phyloP scores from a whole-genome alignment of 2,329 filamentous ascomycete species.

The Phoma sp. region DNA sequence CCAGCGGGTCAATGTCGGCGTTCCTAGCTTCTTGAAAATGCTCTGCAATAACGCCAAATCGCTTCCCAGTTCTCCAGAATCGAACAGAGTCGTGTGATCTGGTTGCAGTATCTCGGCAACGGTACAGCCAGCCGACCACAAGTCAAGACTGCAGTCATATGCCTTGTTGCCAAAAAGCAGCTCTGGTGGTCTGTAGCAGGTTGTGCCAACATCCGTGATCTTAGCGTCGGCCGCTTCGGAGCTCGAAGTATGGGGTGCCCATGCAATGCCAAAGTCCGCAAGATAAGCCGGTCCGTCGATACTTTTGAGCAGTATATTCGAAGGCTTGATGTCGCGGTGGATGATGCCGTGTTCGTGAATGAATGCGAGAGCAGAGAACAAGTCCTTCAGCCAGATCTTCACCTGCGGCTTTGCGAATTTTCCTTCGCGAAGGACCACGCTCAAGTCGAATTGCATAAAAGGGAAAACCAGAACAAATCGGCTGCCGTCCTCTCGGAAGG shows the following conservation, averaged over 20 bases:
- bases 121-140: slow-evolving; percentile 89
- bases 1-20: slow-evolving; percentile 81
- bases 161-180: slow-evolving; percentile 81
- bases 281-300: slow-evolving; percentile 76
- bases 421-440: slow-evolving; percentile 66
- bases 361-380: slow-evolving; percentile 74
- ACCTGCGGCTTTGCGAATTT: slow-evolving; percentile 51
- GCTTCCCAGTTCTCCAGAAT: slow-evolving; percentile 88
- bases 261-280: slow-evolving; percentile 92
- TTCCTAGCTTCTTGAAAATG: slow-evolving; percentile 91
- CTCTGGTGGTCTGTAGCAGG: slow-evolving; percentile 89
- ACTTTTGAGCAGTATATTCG: slow-evolving; percentile 78
- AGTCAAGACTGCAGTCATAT: slow-evolving; percentile 78
- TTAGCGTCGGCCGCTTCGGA: slow-evolving; percentile 74
- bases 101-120: slow-evolving; percentile 75
- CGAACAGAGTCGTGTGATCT: slow-evolving; percentile 72
- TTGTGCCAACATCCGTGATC: slow-evolving; percentile 92
- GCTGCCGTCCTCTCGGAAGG: slow-evolving; percentile 73
- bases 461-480: slow-evolving; percentile 84
- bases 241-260: slow-evolving; percentile 67
- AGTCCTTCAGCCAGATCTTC: slow-evolving; percentile 65
- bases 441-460: slow-evolving; percentile 77
- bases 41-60: slow-evolving; percentile 90
- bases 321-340: slow-evolving; percentile 93
- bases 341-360: slow-evolving; percentile 81